phyloP scores from a whole-genome alignment of 495 filamentous ascomycete genomes.

The Echria macrotheca region DNA sequence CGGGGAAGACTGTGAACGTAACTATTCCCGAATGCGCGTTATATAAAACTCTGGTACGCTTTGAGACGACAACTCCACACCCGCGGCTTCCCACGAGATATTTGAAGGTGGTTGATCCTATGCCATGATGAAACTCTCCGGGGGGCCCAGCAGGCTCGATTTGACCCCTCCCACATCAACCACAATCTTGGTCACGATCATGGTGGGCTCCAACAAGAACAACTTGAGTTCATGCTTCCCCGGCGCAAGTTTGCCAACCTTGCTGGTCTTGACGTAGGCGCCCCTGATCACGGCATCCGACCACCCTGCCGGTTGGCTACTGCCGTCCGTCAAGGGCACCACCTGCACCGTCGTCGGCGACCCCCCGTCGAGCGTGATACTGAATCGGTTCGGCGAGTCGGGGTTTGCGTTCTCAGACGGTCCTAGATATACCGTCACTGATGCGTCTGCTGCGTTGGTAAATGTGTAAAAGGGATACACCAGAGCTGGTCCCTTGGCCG shows the following conservation, averaged over 20 bases:
- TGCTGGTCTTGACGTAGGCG: slow-evolving; percentile 47
- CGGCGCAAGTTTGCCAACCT: slow-evolving; percentile 29
- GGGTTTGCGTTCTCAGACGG: slow-evolving; percentile 50
- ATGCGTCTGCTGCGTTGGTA: slow-evolving; percentile 35
- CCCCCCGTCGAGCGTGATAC: slow-evolving; percentile 45
- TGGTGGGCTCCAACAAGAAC: slow-evolving; percentile 49
- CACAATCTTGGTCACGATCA: slow-evolving; percentile 58
- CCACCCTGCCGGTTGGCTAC: slow-evolving; percentile 48
- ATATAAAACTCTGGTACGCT: too few relatives aligned
- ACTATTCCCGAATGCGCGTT: too few relatives aligned
- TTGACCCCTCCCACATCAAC: slow-evolving; percentile 56
- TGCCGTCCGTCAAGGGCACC: slow-evolving; percentile 34
- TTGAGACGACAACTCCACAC: too few relatives aligned
- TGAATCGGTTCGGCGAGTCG: slow-evolving; percentile 48
- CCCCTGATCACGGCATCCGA: slow-evolving; percentile 42
- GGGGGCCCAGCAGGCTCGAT: slow-evolving; percentile 54
- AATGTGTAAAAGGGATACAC: slow-evolving; percentile 57
- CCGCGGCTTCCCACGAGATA: too few relatives aligned
- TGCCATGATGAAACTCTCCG: slow-evolving; percentile 38
- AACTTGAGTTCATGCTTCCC: slow-evolving; percentile 49
- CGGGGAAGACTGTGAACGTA: too few relatives aligned
- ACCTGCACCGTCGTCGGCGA: slow-evolving; percentile 40
- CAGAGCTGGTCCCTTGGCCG: slow-evolving; percentile 40
- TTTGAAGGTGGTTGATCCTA: neutral
- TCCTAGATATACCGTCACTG: slow-evolving; percentile 50